phyloP scores from a whole-genome alignment of 1,284 basidiomycete species.

The Cronartium quercuum region DNA sequence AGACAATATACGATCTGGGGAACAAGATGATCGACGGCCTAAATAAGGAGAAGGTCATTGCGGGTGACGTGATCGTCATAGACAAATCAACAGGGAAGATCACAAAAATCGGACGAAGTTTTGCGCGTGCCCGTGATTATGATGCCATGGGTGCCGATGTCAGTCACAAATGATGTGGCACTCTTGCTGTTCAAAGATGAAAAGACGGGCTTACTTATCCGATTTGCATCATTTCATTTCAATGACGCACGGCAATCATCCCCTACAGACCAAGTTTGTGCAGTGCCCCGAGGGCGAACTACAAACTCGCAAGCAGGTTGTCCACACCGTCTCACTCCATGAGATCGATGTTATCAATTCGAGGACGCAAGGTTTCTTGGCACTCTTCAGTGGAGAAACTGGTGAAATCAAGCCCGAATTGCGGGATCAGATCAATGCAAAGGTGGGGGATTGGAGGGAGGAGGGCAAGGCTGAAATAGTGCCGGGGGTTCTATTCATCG shows the following conservation, averaged over 20 bases:
- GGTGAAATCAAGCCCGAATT: slow-evolving; percentile 98
- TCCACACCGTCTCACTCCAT: slow-evolving; percentile 93
- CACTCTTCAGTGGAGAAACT: slow-evolving; percentile 72
- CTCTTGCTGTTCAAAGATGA: not conserved
- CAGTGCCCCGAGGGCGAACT: slow-evolving; percentile 97
- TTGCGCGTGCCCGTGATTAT: slow-evolving; percentile 92
- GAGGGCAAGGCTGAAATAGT: slow-evolving; percentile 98
- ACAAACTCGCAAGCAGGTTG: slow-evolving; percentile 91
- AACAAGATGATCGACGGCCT: slow-evolving; percentile 98
- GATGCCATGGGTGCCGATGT: slow-evolving; percentile 98
- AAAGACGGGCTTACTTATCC: not conserved
- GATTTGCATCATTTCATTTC: not conserved
- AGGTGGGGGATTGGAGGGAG: slow-evolving; percentile 95
- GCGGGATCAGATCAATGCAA: slow-evolving; percentile 90
- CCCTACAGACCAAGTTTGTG: slow-evolving; percentile 80
- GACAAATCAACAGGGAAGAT: slow-evolving; percentile 97
- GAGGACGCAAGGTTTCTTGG: slow-evolving; percentile 76
- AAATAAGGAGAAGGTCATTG: slow-evolving; percentile 92
- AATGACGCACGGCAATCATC: not conserved
- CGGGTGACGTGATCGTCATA: slow-evolving; percentile 91
- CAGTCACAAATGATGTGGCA: slow-evolving; percentile 50
- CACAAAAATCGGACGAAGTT: slow-evolving; percentile 89
- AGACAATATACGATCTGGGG: slow-evolving; percentile 96
- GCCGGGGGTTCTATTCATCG: slow-evolving; percentile 67
- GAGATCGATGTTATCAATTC: slow-evolving; percentile 99